Percentiles rank a stretch among this genome's conserved stretches.
Evolutionary conservation across 208 protist genomes (phyloP).

Genomic region (Acanthamoeba sp.): DNA sequence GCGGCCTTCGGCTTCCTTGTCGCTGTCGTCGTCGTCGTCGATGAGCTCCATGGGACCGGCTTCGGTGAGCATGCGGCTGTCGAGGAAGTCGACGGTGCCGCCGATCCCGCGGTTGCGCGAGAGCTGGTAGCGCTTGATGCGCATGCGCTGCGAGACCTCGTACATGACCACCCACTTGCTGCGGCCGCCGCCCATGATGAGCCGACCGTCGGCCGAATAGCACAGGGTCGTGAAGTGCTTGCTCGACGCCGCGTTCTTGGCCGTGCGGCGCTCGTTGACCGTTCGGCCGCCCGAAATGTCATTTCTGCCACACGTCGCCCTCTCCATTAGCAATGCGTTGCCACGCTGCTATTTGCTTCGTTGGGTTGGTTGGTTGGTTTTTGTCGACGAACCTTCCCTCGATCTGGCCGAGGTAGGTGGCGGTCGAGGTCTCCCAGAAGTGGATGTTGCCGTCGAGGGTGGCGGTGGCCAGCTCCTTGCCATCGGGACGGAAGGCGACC

Average conservation of each 20-base stretch:
- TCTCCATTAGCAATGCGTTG: background rate
- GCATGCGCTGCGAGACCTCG: slow-evolving; percentile 82
- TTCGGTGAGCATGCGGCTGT: slow-evolving; percentile 85
- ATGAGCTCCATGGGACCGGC: slow-evolving; percentile 82
- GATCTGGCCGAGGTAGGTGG: slow-evolving; percentile 83
- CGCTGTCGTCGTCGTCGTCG: slow-evolving; percentile 82
- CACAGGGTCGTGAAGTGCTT: slow-evolving; percentile 81
- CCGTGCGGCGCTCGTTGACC: slow-evolving; percentile 75
- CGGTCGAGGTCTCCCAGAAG: slow-evolving; percentile 88
- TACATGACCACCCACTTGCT: slow-evolving; percentile 91
- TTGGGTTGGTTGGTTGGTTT: no score
- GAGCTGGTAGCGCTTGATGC: slow-evolving; percentile 86
- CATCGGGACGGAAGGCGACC: slow-evolving; percentile 88
- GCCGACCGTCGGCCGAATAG: slow-evolving; percentile 87
- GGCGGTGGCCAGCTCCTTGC: slow-evolving; percentile 85
- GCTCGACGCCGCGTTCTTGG: slow-evolving; percentile 75
- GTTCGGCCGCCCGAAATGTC: slow-evolving; percentile 87
- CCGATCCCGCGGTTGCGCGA: slow-evolving; percentile 85
- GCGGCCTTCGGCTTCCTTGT: slow-evolving; percentile 13
- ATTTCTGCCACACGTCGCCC: background rate
- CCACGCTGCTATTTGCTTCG: no score
- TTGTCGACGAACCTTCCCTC: slow-evolving; percentile 85
- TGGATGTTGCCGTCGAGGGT: slow-evolving; percentile 89
- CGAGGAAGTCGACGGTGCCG: slow-evolving; percentile 86
- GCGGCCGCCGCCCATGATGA: slow-evolving; percentile 88